phyloP scores from a whole-genome alignment of 1,139 yeast species.

The Arxiozyma telluris region DNA sequence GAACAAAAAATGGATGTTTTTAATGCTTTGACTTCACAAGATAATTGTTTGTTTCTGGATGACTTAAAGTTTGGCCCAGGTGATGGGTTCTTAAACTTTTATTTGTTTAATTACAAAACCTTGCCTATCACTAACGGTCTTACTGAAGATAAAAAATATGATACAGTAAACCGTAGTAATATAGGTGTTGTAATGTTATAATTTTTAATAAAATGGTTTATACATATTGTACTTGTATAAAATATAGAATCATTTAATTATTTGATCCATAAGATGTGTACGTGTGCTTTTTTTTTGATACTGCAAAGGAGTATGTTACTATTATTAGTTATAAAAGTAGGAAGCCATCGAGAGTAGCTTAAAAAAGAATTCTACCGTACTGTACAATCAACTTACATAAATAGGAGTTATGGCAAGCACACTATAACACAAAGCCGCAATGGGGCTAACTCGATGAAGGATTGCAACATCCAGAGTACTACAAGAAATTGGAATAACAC shows the following conservation, averaged over 20 bases:
- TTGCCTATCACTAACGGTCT: slow-evolving; percentile 78
- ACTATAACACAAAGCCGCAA: neutral
- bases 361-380: no score
- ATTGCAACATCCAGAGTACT: neutral
- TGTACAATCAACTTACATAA: neutral
- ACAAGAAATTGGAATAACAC: no score
- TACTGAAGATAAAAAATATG: slow-evolving; percentile 44
- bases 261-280: neutral
- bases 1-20: slow-evolving; percentile 74
- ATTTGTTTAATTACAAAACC: slow-evolving; percentile 81
- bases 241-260: neutral
- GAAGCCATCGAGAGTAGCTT: neutral
- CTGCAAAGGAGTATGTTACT: no score
- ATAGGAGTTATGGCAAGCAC: neutral
- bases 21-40: slow-evolving; percentile 87
- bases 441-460: neutral
- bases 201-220: neutral
- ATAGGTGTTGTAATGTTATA: slow-evolving; percentile 81
- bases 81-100: slow-evolving; percentile 85
- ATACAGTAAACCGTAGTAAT: slow-evolving; percentile 55
- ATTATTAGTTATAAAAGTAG: neutral
- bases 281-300: no score
- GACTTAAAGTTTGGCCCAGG: slow-evolving; percentile 87
- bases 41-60: slow-evolving; percentile 72
- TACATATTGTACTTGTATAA: neutral